A percentile compares a stretch with the other conserved stretches of the same genome.
Conservation (phyloP, 306 rosid species). For the Gleditsia sinensis region DNA sequence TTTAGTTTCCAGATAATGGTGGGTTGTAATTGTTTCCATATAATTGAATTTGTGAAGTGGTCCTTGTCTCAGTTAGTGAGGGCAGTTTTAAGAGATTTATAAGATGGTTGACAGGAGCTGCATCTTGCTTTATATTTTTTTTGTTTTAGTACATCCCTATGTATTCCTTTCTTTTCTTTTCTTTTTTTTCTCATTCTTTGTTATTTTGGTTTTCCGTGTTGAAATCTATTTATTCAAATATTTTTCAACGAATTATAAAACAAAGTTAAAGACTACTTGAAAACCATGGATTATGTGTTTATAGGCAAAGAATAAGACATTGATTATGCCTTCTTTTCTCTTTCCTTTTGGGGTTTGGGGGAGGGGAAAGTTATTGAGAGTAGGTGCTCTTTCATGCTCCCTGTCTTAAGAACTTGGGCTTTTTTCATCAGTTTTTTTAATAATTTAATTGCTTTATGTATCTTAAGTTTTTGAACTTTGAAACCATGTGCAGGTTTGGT, state of each 20-base stretch:
- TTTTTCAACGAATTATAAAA: background rate
- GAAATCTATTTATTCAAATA: background rate
- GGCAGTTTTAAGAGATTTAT: conserved; percentile 11
- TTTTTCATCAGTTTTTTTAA: background rate
- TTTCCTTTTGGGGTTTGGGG: background rate
- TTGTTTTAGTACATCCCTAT: background rate
- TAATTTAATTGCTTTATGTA: background rate
- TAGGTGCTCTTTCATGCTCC: background rate
- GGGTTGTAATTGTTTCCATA: background rate
- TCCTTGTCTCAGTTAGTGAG: background rate
- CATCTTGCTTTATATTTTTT: background rate
- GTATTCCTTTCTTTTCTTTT: background rate
- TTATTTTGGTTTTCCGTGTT: too few species aligned
- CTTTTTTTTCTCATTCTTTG: background rate
- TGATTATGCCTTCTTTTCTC: background rate
- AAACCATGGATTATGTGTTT: background rate
- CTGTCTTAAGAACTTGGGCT: background rate
- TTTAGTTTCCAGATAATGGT: background rate
- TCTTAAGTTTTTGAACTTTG: conserved; percentile 29
- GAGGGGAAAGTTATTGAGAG: background rate
- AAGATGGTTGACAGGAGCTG: conserved; percentile 23
- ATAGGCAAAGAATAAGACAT: background rate
- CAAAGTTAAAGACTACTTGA: background rate
- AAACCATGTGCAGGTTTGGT: conserved; percentile 64
- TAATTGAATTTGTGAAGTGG: conserved; percentile 16